These are phyloP conservation scores for Umbelopsis ramanniana DNA, from an alignment of 192 early-diverging fungal species.

Conservation along the genomic window DNA sequence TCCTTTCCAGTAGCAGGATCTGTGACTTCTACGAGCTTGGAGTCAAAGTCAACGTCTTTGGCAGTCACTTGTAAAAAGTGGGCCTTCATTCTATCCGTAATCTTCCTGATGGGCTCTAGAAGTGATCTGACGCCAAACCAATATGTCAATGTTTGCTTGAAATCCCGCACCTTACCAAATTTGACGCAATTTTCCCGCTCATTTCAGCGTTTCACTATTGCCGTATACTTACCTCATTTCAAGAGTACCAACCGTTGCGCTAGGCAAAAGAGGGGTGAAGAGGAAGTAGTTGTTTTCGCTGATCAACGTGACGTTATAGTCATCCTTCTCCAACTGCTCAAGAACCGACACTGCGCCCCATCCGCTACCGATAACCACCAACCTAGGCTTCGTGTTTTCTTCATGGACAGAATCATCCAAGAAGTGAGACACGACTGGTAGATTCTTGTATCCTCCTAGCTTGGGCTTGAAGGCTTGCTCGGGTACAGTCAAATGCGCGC, in stretches of 20 bases:
- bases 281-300: slow-evolving; percentile 56
- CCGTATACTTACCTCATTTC: slow-evolving; percentile 51
- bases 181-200: neutral
- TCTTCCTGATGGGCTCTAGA: slow-evolving; percentile 58
- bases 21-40: slow-evolving; percentile 53
- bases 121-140: slow-evolving; percentile 44
- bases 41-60: slow-evolving; percentile 52
- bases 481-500: slow-evolving; percentile 13
- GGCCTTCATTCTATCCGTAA: slow-evolving; percentile 41
- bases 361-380: slow-evolving; percentile 60
- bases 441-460: slow-evolving; percentile 51
- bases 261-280: slow-evolving; percentile 57
- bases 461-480: slow-evolving; percentile 29
- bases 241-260: slow-evolving; percentile 60
- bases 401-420: slow-evolving; percentile 47
- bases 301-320: slow-evolving; percentile 59
- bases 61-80: slow-evolving; percentile 56
- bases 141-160: neutral
- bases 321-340: slow-evolving; percentile 54
- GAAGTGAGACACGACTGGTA: slow-evolving; percentile 45
- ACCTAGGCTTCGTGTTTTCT: slow-evolving; percentile 44
- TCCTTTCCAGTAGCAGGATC: slow-evolving; percentile 29
- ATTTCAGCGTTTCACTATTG: neutral
- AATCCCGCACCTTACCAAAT: neutral
- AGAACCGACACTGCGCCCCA: slow-evolving; percentile 54